phyloP scores from a whole-genome alignment of 192 early-diverging fungal species.

The Coemansia sp. region DNA sequence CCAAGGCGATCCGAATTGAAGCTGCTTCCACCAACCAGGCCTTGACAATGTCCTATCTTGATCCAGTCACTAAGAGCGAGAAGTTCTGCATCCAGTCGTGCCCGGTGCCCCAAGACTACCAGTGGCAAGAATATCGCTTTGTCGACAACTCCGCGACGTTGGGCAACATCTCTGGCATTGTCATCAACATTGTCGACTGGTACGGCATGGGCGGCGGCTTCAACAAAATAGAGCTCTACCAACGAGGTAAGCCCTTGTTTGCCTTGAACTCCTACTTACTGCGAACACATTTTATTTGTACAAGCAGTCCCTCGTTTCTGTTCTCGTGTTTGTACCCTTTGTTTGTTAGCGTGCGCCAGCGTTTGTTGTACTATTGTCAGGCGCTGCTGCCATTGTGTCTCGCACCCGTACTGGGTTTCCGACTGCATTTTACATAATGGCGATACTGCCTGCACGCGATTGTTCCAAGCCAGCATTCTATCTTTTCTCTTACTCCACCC shows the following conservation, averaged over 20 bases:
- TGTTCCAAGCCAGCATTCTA: not conserved
- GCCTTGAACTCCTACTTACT: not conserved
- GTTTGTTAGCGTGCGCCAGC: not conserved
- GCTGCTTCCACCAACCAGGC: slow-evolving; percentile 59
- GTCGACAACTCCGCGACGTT: slow-evolving; percentile 49
- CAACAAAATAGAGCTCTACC: slow-evolving; percentile 54
- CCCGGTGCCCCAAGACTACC: slow-evolving; percentile 37
- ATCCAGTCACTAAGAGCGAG: slow-evolving; percentile 55
- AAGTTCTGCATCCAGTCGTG: slow-evolving; percentile 46
- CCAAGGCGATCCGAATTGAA: slow-evolving; percentile 68
- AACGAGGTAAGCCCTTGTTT: slow-evolving; percentile 43
- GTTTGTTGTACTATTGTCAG: slow-evolving; percentile 8
- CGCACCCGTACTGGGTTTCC: slow-evolving; percentile 5
- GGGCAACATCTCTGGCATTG: slow-evolving; percentile 55
- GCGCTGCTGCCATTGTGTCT: slow-evolving; percentile 7
- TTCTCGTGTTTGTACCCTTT: not conserved
- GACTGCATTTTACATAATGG: slow-evolving; percentile 8
- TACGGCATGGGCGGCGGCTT: slow-evolving; percentile 59
- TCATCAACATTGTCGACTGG: slow-evolving; percentile 62
- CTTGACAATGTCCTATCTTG: slow-evolving; percentile 65
- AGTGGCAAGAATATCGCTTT: slow-evolving; percentile 57
- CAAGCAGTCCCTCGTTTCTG: not conserved
- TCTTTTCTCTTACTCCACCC: not conserved
- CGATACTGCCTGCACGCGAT: not conserved
- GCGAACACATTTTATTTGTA: not conserved